These are phyloP conservation scores for Cocos nucifera DNA, from an alignment of 176 grass and related monocot species.

Conservation along the genomic window DNA sequence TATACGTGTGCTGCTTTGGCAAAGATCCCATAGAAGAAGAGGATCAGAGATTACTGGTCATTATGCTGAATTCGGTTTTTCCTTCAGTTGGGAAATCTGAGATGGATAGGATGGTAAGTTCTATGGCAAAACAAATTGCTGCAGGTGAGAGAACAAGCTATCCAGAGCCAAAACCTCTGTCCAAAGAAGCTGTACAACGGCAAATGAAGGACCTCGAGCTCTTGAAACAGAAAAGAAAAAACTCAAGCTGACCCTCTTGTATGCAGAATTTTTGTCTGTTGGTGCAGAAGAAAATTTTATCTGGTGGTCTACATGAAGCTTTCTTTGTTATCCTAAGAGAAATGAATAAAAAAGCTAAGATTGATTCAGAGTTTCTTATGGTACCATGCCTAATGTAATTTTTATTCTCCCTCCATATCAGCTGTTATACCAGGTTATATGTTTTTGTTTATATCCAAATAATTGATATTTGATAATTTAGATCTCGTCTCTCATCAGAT, in stretches of 20 bases:
- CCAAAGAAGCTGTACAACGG: constrained; percentile 51
- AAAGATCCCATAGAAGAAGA: constrained; percentile 69
- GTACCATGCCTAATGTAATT: too few species aligned
- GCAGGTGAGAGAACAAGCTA: constrained; percentile 40
- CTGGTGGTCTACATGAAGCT: too few species aligned
- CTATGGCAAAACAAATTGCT: constrained; percentile 45
- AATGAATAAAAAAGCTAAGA: too few species aligned
- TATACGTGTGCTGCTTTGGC: constrained; percentile 88
- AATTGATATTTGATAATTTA: too few species aligned
- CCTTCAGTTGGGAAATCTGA: constrained; percentile 52
- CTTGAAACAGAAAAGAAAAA: constrained; percentile 51
- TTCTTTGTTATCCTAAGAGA: too few species aligned
- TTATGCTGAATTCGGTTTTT: constrained; percentile 59
- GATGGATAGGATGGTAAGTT: constrained; percentile 55
- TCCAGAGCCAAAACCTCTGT: constrained; percentile 43
- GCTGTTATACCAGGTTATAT: too few species aligned
- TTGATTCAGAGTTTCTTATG: too few species aligned
- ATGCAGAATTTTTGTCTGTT: background rate
- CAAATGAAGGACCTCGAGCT: constrained; percentile 88
- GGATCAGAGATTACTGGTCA: constrained; percentile 50
- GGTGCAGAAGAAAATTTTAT: background rate
- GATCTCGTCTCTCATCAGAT: too few species aligned
- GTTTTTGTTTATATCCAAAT: too few species aligned
- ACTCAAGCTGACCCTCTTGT: constrained; percentile 16
- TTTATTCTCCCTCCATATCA: too few species aligned